Base-by-base conservation (phyloP, 805 yeast species). In the Starmerella gropengiesseri region DNA sequence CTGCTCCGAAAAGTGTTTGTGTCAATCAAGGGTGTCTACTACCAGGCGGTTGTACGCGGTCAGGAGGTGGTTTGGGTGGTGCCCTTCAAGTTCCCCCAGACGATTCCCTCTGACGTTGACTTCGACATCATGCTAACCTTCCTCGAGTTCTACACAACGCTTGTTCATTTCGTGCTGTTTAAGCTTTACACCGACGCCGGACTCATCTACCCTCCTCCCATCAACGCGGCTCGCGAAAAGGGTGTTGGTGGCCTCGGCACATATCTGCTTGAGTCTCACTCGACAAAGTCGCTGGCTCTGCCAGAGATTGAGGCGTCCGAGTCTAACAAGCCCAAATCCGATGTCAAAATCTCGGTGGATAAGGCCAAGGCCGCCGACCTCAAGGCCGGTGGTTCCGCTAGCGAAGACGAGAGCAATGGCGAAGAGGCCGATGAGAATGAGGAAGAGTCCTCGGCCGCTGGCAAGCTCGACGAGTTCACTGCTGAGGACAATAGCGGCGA, bases 121-220 rank as follows among this genome's bases (percentile, higher is more conserved):
- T 89, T 91, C 70, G 75, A 91, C 64, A 85, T 91, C 68, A 91
- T 91, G 98, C 70, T 85, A 58, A 89, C 97, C 1, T 91, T 91
- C 65, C 73, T 91, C 59, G 98, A 91, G 66, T 87, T 91, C 64
- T 91, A 91, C 67, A 79, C 95, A 16, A 89, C 97, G 20, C 66
- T 91, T 54, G 65, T 87, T 57, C 94, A 86, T 59, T 91, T 91
- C 60, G 87, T 81, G 18, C 69, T 89, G 43, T 91, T 60, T 72
- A 81, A 82, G 61, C 72, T 91, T 49, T 91, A 85, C 68, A 75
- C 81, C 18, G 97, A 86, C 54, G 70, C 79, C 26, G 87, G 79
- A 49, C 73, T 91, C 57, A 78, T 83, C 25, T 91, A 87, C 61
- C 98, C 98, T 31, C 98, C 98, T 45, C 75, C 74, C 51, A 75